Evolutionary conservation across 192 early-diverging fungal genomes (phyloP), one percentile per base, ranked within the genome.

Genomic region (Spizellomyces punctatus): DNA sequence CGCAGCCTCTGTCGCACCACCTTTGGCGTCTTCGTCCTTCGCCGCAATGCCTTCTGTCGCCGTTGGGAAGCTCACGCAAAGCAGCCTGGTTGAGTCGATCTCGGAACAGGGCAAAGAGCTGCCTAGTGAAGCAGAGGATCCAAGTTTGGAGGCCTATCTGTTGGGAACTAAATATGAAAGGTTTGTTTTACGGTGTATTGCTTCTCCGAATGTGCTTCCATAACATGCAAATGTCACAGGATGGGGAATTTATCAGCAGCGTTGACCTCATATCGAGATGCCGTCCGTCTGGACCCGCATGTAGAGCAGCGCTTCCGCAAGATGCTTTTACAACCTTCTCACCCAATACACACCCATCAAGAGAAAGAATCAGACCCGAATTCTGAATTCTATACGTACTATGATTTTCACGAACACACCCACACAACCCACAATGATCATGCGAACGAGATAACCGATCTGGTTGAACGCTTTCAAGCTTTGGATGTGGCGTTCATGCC

Each of bases 171-270:
- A 46, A 36, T 41, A 54, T 50, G 64, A 66, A 22, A 66, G 64
- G 64, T 66, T 9, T 10, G 43, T 3, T 14, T 14, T 17, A 2
- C 0, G 36, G 19, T 7, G 36, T 64, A 14, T 22, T 27, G 16
- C 9, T 36, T 0, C n/a, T n/a, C 16, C 1, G 47, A 5, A 27
- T 36, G 1, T 12, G 1, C 59, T 4, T 22, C 2, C 1, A 14
- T 61, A 27, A 22, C 59, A 2, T 17, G 59, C 14, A 12, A 14
- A 27, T 19, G 12, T 16, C 27, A 12, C 22, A 70, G 72, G 48
- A 73, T 73, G 72, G 72, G 72, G 6, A 66, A 73, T 46, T 46
- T 73, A 6, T 17, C 72, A 7, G 72, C 21, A 56, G 72, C 72
- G 17, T 10, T 73, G 5, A 50, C 27, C 22, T 36, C 9, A 6